These are phyloP conservation scores for Fusarium sacchari DNA, from an alignment of 2,329 filamentous ascomycete genomes.

Conservation along the genomic window DNA sequence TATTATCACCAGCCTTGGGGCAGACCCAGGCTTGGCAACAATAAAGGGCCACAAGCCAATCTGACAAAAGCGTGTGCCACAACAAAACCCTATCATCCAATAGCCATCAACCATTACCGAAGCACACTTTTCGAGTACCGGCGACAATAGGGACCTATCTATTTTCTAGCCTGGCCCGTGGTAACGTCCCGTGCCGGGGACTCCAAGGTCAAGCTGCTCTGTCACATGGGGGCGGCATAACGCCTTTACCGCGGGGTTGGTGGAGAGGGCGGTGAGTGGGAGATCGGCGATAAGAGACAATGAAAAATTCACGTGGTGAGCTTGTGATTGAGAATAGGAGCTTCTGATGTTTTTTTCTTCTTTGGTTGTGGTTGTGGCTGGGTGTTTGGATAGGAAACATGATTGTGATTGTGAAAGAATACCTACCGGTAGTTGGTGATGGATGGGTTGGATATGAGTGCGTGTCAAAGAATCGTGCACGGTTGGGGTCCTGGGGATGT, in stretches of 20 bases:
- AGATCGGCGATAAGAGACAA: constrained; percentile 26
- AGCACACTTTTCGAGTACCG: constrained; percentile 8
- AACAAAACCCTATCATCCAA: constrained; percentile 17
- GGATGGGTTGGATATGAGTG: background rate
- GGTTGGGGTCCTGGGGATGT: constrained; percentile 10
- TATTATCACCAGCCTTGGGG: background rate
- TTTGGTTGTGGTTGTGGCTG: background rate
- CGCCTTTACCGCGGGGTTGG: constrained; percentile 21
- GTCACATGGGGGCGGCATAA: constrained; percentile 31
- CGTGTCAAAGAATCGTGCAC: constrained; percentile 4
- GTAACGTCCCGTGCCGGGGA: constrained; percentile 30
- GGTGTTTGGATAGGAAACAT: constrained; percentile 3
- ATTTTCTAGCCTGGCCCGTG: constrained; percentile 32
- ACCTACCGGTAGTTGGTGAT: background rate
- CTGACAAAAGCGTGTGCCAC: constrained; percentile 18
- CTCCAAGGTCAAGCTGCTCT: constrained; percentile 4
- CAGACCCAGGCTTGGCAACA: background rate
- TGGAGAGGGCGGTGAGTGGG: constrained; percentile 22
- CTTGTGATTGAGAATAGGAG: constrained; percentile 6
- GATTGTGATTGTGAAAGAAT: constrained; percentile 3
- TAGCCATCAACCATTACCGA: constrained; percentile 1
- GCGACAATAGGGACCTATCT: constrained; percentile 18
- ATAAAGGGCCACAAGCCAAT: constrained; percentile 8
- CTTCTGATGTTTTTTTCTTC: background rate
- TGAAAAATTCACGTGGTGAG: background rate